Conservation (phyloP, 306 rosid species). For the Gleditsia sinensis region DNA sequence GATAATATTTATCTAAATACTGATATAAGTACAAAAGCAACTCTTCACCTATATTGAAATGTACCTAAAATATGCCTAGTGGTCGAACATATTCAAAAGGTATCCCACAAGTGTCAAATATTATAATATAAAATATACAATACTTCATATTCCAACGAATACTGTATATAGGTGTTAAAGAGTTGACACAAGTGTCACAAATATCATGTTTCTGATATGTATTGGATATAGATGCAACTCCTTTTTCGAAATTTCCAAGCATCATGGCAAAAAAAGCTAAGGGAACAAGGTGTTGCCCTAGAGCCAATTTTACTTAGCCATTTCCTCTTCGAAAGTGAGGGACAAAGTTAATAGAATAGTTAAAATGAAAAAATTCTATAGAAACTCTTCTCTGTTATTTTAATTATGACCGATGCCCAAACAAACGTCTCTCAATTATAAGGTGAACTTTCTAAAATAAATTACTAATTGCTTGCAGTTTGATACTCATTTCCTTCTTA, state of each 20-base stretch:
- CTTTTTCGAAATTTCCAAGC: neutral
- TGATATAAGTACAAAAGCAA: neutral
- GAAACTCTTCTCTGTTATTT: neutral
- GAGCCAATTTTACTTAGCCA: constrained; percentile 6
- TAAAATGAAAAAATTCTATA: neutral
- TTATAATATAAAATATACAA: too few species aligned
- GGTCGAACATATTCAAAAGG: constrained; percentile 9
- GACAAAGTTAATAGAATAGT: neutral
- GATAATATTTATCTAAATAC: neutral
- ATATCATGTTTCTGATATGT: too few species aligned
- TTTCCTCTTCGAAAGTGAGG: neutral
- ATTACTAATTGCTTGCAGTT: neutral
- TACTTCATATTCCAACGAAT: too few species aligned
- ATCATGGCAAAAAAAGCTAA: constrained; percentile 20
- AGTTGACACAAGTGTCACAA: too few species aligned
- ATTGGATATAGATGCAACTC: too few species aligned
- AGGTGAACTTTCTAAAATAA: neutral
- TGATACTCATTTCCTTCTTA: constrained; percentile 10
- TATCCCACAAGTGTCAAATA: neutral
- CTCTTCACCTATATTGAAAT: constrained; percentile 18
- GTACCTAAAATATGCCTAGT: neutral
- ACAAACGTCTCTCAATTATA: neutral
- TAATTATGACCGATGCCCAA: neutral
- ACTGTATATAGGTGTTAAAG: too few species aligned
- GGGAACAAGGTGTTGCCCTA: neutral